Conservation (phyloP, 441 rosid genomes). For the Raphanus hybrid region DNA sequence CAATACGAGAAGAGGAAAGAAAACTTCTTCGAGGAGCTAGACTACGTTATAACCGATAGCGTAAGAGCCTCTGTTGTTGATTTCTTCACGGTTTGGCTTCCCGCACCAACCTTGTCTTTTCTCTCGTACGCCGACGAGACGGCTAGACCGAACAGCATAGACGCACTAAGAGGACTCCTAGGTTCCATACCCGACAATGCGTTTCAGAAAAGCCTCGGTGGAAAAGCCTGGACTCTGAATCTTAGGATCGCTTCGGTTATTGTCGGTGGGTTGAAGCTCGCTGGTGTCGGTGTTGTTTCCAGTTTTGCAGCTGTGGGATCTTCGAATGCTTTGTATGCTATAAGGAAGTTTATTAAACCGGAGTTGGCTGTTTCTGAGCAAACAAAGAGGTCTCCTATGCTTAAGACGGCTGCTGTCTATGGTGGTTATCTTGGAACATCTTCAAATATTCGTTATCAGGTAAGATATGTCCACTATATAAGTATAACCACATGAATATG, state of each 20-base stretch:
- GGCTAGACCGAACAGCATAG: constrained; percentile 55
- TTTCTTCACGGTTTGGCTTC: constrained; percentile 89
- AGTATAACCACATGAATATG: not conserved
- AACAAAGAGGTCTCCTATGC: constrained; percentile 75
- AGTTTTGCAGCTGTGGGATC: constrained; percentile 79
- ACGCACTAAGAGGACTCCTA: constrained; percentile 68
- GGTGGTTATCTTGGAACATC: constrained; percentile 77
- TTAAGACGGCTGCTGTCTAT: constrained; percentile 77
- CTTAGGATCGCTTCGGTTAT: constrained; percentile 79
- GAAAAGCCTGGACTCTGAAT: constrained; percentile 70
- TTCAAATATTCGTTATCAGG: constrained; percentile 90
- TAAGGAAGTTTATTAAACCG: constrained; percentile 61
- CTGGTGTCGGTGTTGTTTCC: constrained; percentile 76
- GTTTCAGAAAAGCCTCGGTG: constrained; percentile 79
- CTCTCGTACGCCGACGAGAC: constrained; percentile 63
- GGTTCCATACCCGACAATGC: constrained; percentile 90
- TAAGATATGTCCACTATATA: constrained; percentile 24
- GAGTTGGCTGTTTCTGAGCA: constrained; percentile 45
- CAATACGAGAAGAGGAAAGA: constrained; percentile 85
- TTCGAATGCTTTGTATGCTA: constrained; percentile 59
- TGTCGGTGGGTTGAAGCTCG: constrained; percentile 80
- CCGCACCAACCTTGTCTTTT: constrained; percentile 86
- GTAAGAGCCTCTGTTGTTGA: constrained; percentile 73
- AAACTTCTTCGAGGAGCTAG: constrained; percentile 81
- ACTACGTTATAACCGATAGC: constrained; percentile 83